phyloP scores from a whole-genome alignment of 2,329 filamentous ascomycete genomes.

The Talaromyces sp. region DNA sequence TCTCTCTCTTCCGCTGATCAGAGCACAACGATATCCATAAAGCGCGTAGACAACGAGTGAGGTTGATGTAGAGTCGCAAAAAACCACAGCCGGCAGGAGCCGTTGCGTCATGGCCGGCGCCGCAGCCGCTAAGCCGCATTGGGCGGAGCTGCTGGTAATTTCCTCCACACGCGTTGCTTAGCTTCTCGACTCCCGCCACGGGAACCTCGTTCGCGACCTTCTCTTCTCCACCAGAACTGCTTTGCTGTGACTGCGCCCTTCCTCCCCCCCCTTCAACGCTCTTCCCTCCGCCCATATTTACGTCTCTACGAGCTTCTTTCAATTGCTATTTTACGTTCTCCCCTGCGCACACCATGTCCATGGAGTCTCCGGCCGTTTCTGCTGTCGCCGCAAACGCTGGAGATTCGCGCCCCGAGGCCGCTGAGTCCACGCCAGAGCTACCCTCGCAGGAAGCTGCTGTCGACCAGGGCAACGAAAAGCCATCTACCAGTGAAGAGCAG shows the following conservation, averaged over 20 bases:
- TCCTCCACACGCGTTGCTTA: slow-evolving; percentile 17
- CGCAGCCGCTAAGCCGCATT: background rate
- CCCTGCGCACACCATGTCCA: slow-evolving; percentile 31
- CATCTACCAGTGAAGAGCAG: slow-evolving; percentile 17
- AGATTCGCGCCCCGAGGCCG: slow-evolving; percentile 24
- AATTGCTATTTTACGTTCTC: slow-evolving; percentile 1
- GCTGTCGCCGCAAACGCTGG: slow-evolving; percentile 23
- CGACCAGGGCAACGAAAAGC: slow-evolving; percentile 1
- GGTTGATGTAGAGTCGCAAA: background rate
- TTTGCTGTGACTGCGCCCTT: background rate
- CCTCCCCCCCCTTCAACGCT: background rate
- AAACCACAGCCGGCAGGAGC: background rate
- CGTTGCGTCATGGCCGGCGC: background rate
- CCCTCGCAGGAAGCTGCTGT: slow-evolving; percentile 15
- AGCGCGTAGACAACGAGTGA: background rate
- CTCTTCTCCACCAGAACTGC: slow-evolving; percentile 13
- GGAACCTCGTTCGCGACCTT: slow-evolving; percentile 15
- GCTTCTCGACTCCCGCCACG: slow-evolving; percentile 20
- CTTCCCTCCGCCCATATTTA: background rate
- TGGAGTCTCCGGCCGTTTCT: slow-evolving; percentile 29
- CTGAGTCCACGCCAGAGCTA: slow-evolving; percentile 19
- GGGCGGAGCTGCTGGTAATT: background rate
- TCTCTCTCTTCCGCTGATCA: background rate
- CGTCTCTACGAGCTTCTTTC: background rate
- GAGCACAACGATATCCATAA: background rate